Evolutionary conservation across 225 moss, liverwort and hornwort genomes (phyloP), one percentile per base, ranked within the genome.

Genomic region (Sphagnum contortum): DNA sequence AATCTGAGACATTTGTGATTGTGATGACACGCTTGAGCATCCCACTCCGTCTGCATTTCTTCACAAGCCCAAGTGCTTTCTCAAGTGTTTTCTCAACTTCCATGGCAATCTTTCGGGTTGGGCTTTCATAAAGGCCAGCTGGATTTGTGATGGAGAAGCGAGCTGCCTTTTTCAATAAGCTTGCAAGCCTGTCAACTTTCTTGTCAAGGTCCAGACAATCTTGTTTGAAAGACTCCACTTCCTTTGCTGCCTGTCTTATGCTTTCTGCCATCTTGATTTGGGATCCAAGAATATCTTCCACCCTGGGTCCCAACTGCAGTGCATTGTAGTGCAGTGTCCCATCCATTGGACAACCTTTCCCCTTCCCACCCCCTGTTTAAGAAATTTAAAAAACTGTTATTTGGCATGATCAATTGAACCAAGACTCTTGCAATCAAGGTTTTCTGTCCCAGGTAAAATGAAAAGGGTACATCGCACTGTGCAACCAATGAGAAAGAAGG

Each of bases 21-120:
- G 90, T 96, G 65, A 96, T 96, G 45, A 96, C 92, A 44, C 92
- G 71, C 64, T 82, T 80, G 55, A 92, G 71, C 64, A 92, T 87
- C 48, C 95, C 90, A 50, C 92, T 88, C 67, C 90, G 75, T 69
- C 83, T 88, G 53, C 92, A 92, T 73, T 92, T 96, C 72, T 76
- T 87, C 75, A 87, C 90, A 4, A 96, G 72, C 58, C 80, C 70
- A 2, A 90, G 75, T 7, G 92, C 86, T 75, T 77, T 87, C 60
- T 96, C 85, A 69, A 96, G 68, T 9, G 90, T 84, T 68, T 90
- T 96, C 50, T 87, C 74, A 2, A 90, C 87, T 63, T 92, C 95
- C 60, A 77, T 77, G 88, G 90, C 90, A 64, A 96, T 96, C 64
- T 82, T 80, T 64, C 88, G 79, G 2, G 90, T 88, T 0, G 92